A percentile compares a stretch with the other conserved stretches of the same genome.
phyloP scores from a whole-genome alignment of 1,284 basidiomycete genomes.

The Cryptococcus sp. region DNA sequence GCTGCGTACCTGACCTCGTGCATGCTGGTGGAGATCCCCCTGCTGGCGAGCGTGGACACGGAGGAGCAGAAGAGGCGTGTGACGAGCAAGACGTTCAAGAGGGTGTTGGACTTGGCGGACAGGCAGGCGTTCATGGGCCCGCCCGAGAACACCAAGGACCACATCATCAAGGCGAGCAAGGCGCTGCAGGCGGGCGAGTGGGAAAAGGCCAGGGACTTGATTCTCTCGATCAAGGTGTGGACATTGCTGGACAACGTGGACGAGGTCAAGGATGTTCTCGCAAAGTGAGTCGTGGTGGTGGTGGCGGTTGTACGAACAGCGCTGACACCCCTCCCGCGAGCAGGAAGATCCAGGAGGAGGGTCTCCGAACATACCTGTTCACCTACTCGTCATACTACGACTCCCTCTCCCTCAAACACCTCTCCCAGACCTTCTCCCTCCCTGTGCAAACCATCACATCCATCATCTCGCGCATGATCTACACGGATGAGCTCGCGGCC shows the following conservation, averaged over 20 bases:
- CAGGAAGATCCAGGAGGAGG: slow-evolving; percentile 97
- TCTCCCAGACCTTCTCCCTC: slow-evolving; percentile 84
- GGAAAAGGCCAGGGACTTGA: slow-evolving; percentile 88
- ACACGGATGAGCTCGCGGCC: slow-evolving; percentile 92
- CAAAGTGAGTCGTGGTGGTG: slow-evolving; percentile 61
- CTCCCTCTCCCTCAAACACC: slow-evolving; percentile 79
- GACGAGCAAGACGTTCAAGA: slow-evolving; percentile 92
- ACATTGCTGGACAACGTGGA: slow-evolving; percentile 84
- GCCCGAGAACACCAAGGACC: slow-evolving; percentile 96
- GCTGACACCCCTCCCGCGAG: not conserved
- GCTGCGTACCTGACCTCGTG: slow-evolving; percentile 96
- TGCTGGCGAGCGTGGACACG: slow-evolving; percentile 88
- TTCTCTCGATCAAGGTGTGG: slow-evolving; percentile 98
- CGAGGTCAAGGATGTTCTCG: slow-evolving; percentile 90
- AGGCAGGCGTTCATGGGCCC: slow-evolving; percentile 97
- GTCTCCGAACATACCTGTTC: slow-evolving; percentile 93
- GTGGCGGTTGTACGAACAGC: not conserved
- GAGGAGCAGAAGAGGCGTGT: slow-evolving; percentile 88
- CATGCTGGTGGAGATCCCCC: slow-evolving; percentile 97
- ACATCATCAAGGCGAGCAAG: slow-evolving; percentile 99
- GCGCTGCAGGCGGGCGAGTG: slow-evolving; percentile 95
- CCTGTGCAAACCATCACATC: slow-evolving; percentile 77
- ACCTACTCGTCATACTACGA: slow-evolving; percentile 96
- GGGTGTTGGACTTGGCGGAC: slow-evolving; percentile 94
- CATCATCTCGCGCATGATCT: slow-evolving; percentile 97